A percentile compares a stretch with the other conserved stretches of the same genome.
These are phyloP conservation scores for Vigna radiata DNA, from an alignment of 306 rosid genomes.

Conservation along the genomic window DNA sequence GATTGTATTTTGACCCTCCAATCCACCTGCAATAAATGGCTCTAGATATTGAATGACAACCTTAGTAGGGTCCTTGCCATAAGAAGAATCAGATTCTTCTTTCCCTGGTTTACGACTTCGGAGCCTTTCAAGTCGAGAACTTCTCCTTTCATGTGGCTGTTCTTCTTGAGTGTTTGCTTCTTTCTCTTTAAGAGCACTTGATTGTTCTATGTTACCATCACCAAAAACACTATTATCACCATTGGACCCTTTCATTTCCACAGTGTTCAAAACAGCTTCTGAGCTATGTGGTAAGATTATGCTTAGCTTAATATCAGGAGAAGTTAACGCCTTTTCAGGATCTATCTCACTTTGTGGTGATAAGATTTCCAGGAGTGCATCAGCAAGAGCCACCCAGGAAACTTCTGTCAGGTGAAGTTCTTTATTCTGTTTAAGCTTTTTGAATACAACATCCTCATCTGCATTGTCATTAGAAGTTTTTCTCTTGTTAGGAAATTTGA, in stretches of 20 bases:
- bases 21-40: conserved; percentile 70
- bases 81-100: conserved; percentile 78
- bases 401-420: conserved; percentile 72
- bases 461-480: conserved; percentile 64
- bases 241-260: conserved; percentile 59
- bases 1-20: conserved; percentile 49
- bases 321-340: conserved; percentile 54
- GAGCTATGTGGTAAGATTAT: conserved; percentile 62
- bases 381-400: conserved; percentile 86
- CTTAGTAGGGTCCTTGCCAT: conserved; percentile 75
- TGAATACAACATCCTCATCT: conserved; percentile 62
- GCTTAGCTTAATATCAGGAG: conserved; percentile 73
- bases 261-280: conserved; percentile 54
- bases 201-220: conserved; percentile 61
- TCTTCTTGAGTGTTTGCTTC: conserved; percentile 70
- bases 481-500: conserved; percentile 84
- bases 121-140: conserved; percentile 95
- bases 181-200: conserved; percentile 65
- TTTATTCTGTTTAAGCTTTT: conserved; percentile 77
- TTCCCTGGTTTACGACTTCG: conserved; percentile 96
- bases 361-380: conserved; percentile 74
- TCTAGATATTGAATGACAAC: conserved; percentile 78
- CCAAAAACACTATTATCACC: conserved; percentile 50
- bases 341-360: conserved; percentile 53
- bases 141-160: conserved; percentile 92